Base-by-base conservation (phyloP, 176 grass and related monocot genomes). In the Zizania latifolia region DNA sequence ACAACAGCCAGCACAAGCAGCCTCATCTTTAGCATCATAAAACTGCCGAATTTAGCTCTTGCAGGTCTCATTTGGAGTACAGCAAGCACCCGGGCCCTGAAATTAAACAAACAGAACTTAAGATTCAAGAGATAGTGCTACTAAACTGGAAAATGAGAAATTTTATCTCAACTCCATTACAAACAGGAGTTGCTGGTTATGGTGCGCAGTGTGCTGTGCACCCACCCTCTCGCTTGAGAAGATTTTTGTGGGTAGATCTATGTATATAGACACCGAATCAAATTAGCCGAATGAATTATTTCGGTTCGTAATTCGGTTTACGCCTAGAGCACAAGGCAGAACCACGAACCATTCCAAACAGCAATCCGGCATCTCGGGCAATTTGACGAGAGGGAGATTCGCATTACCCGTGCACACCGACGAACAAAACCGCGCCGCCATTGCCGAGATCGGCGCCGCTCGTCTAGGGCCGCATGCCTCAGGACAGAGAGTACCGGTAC, bases 1-100 rank as follows among this genome's bases (percentile, higher is more conserved):
- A 79, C 45, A 59, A 86, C 70, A 11, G 86, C 59, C 71, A 84
- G 76, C 70, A 80, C 19, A 12, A 92, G 39, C 31, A 84, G 57
- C 80, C 74, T 90, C 91, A 88, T 94, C 39, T 75, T 74, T 45
- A 60, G 77, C 41, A 79, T 77, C 51, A 64, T 60, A 69, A 71
- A 27, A 53, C 31, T 72, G 65, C 71, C 70, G 56, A 15, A 33
- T 72, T 66, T 38, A 61, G 69, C 10, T 65, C 59, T 63, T 31
- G 54, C 14, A 69, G 71, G 63, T 62, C 43, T 67, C 78, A 86
- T 81, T 76, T 55, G 55, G 41, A 40, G 43, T 32, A 19, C 15
- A 48, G 10, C 33, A 56, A 73, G 6, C 46, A 38, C 5, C 7
- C 19, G 21, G n/a, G 10, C 3, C 65, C 65, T 84, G 33, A 55